Percentiles rank a stretch among this genome's conserved stretches.
phyloP scores from a whole-genome alignment of 495 filamentous ascomycete genomes.

The Tetracladium setigerum region DNA sequence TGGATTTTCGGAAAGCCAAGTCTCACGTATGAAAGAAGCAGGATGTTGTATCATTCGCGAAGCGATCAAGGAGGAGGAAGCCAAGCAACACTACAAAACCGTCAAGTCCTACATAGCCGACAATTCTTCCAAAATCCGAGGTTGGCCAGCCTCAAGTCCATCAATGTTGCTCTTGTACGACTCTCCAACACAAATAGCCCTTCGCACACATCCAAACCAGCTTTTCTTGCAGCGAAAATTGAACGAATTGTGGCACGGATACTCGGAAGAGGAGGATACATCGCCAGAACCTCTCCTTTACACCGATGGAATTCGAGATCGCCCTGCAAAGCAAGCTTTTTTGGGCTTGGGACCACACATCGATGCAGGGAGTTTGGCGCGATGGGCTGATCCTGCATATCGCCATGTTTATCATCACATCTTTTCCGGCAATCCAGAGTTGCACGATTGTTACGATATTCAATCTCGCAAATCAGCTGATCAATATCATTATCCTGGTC shows the following conservation, averaged over 20 bases:
- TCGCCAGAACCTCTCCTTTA: conserved; percentile 16
- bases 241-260: conserved; percentile 13
- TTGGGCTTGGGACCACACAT: conserved; percentile 16
- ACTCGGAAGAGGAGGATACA: background rate
- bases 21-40: conserved; percentile 1
- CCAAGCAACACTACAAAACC: background rate
- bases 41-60: conserved; percentile 10
- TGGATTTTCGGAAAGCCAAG: background rate
- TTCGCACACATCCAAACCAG: conserved; percentile 19
- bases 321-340: conserved; percentile 8
- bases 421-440: conserved; percentile 12
- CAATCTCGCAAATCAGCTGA: conserved; percentile 7
- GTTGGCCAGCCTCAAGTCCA: conserved; percentile 16
- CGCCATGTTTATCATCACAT: conserved; percentile 11
- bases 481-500: conserved; percentile 4
- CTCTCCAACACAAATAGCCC: conserved; percentile 15
- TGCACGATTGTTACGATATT: conserved; percentile 10
- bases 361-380: conserved; percentile 12
- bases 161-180: conserved; percentile 17
- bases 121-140: conserved; percentile 7
- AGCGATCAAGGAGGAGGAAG: conserved; percentile 7
- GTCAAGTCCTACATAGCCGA: conserved; percentile 4
- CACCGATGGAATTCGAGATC: conserved; percentile 15
- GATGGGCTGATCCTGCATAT: conserved; percentile 17
- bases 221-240: conserved; percentile 8